Evolutionary conservation across 495 filamentous ascomycete species (phyloP).

Genomic region (Lineolata rhizophorae): DNA sequence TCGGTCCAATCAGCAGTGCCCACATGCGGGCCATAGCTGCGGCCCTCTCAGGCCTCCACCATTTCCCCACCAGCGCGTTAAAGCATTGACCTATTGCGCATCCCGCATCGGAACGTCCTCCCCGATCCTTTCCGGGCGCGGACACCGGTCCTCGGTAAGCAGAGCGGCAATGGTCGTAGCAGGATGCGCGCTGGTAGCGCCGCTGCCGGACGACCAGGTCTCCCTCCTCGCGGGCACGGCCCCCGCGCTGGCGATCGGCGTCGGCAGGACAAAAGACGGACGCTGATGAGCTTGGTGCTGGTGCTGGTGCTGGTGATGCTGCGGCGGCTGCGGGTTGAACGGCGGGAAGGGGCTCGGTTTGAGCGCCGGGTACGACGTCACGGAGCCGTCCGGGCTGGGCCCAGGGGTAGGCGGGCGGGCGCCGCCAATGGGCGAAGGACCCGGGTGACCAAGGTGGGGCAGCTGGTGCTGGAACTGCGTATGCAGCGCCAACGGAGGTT

Average conservation of each 20-base stretch:
- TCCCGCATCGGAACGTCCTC: too few species aligned
- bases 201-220: too few species aligned
- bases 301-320: neutral
- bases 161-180: conserved; percentile 7
- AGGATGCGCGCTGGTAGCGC: too few species aligned
- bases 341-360: conserved; percentile 10
- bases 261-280: neutral
- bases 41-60: too few species aligned
- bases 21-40: too few species aligned
- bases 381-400: conserved; percentile 11
- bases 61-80: too few species aligned
- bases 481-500: too few species aligned
- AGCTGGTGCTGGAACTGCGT: too few species aligned
- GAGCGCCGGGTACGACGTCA: conserved; percentile 7
- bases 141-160: conserved; percentile 7
- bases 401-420: conserved; percentile 13
- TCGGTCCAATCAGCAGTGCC: too few species aligned
- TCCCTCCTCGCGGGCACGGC: neutral
- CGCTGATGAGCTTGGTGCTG: neutral
- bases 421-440: neutral
- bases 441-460: too few species aligned
- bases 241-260: neutral
- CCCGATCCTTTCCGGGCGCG: too few species aligned
- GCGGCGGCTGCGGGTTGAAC: conserved; percentile 3
- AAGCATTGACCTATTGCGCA: too few species aligned